These are phyloP conservation scores for Pelargonium myrrhifolium DNA, from an alignment of 441 rosid genomes.

Conservation along the genomic window DNA sequence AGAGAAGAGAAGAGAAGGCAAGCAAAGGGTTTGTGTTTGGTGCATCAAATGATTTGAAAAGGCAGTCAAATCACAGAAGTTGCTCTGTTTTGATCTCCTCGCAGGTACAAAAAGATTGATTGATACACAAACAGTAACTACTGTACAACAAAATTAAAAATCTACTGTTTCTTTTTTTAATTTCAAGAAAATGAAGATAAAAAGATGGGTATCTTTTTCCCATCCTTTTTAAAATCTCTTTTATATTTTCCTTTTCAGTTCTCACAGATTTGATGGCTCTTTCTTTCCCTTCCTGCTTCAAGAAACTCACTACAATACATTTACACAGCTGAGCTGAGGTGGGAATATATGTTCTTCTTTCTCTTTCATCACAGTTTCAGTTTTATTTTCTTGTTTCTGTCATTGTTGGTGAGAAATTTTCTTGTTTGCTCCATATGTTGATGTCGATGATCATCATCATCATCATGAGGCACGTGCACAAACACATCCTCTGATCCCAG, in stretches of 20 bases:
- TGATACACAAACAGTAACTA: background rate
- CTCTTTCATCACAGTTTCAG: too few species aligned
- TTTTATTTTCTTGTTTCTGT: background rate
- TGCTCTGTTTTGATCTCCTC: constrained; percentile 31
- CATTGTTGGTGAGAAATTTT: background rate
- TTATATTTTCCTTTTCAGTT: constrained; percentile 31
- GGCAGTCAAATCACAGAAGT: constrained; percentile 38
- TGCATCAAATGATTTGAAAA: constrained; percentile 39
- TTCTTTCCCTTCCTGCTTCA: too few species aligned
- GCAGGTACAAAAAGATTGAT: constrained; percentile 31
- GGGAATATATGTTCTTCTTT: too few species aligned
- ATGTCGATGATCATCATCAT: constrained; percentile 26
- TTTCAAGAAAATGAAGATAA: constrained; percentile 35
- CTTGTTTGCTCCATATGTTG: background rate
- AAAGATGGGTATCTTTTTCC: constrained; percentile 59
- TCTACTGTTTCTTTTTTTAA: background rate
- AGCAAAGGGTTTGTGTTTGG: too few species aligned
- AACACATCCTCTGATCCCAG: constrained; percentile 1
- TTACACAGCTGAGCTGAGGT: too few species aligned
- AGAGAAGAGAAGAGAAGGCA: too few species aligned
- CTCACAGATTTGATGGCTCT: too few species aligned
- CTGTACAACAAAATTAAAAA: background rate
- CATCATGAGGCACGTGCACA: constrained; percentile 74
- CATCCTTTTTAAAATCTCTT: constrained; percentile 28
- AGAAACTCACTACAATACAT: too few species aligned